These are phyloP conservation scores for Mycena latifolia DNA, from an alignment of 768 basidiomycete genomes.

Conservation along the genomic window DNA sequence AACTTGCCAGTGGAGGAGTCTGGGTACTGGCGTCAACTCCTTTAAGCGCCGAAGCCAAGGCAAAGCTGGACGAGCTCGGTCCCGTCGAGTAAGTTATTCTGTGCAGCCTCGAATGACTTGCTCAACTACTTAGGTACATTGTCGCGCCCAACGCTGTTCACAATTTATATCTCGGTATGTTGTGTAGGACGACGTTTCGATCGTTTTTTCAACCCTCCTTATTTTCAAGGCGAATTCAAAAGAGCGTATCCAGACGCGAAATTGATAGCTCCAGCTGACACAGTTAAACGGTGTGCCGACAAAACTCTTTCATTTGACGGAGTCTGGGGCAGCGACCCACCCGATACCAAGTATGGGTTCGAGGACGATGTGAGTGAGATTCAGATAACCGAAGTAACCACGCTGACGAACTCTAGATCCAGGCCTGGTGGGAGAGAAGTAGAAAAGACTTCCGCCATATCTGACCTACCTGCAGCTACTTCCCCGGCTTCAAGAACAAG, in stretches of 20 bases:
- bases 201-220: background rate
- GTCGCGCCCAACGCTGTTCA: conserved; percentile 69
- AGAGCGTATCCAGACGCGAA: conserved; percentile 77
- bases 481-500: conserved; percentile 77
- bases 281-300: conserved; percentile 60
- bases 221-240: conserved; percentile 66
- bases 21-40: conserved; percentile 88
- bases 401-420: conserved; percentile 47
- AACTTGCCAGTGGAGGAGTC: conserved; percentile 73
- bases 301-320: conserved; percentile 72
- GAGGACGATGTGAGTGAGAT: conserved; percentile 66
- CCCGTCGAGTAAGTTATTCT: conserved; percentile 67
- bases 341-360: conserved; percentile 79
- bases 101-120: conserved; percentile 6
- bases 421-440: conserved; percentile 58
- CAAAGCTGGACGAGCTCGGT: conserved; percentile 72
- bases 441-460: background rate
- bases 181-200: conserved; percentile 20
- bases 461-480: conserved; percentile 60
- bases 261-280: conserved; percentile 75
- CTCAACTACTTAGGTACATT: conserved; percentile 59
- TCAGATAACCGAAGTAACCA: background rate
- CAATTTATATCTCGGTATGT: conserved; percentile 68
- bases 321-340: conserved; percentile 72
- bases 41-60: conserved; percentile 71